Evolutionary conservation across 2,329 filamentous ascomycete genomes (phyloP), one percentile per base, ranked within the genome.

Genomic region (Trichoderma endophyticum): DNA sequence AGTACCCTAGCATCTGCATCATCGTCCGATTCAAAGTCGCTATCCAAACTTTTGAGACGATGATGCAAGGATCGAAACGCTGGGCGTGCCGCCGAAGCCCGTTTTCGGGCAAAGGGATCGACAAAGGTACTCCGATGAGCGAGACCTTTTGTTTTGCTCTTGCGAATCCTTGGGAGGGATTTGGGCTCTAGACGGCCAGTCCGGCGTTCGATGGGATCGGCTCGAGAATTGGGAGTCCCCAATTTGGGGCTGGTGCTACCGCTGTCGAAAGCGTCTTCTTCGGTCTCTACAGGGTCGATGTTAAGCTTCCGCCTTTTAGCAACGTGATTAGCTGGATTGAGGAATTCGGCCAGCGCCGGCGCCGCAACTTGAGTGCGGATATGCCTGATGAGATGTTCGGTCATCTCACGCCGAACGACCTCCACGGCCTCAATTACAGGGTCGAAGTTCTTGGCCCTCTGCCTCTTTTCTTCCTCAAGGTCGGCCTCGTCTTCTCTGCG

Each of bases 361-460:
- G 91, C 93, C 9, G 93, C 95, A 62, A 98, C 90, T 77, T 95
- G 92, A 59, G 92, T 92, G 76, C 95, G 94, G 78, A 98, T 93
- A 79, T 98, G 94, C 75, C 92, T 90, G 74, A 98, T 90, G 43
- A 99, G 84, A 80, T 97, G 96, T 79, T 97, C 93, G 72, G 89
- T 91, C 79, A 99, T 85, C 80, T 98, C 95, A 68, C 90, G 89
- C 66, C 92, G 89, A 68, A 98, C 88, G 59, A 93, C 88, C 73
- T 95, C 90, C 51, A 94, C 86, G 39, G 96, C 95, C 78, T 97
- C 95, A 63, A 86, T 84, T 5, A 95, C 93, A n/a, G 96, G 95
- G 80, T 99, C 95, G 75, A 98, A 89, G 79, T 97, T 92, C 78
- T 92, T 91, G 21, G 95, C 95, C 67, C 95, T 87, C 76, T 95